phyloP scores from a whole-genome alignment of 441 rosid species.

The Erodium trifolium region DNA sequence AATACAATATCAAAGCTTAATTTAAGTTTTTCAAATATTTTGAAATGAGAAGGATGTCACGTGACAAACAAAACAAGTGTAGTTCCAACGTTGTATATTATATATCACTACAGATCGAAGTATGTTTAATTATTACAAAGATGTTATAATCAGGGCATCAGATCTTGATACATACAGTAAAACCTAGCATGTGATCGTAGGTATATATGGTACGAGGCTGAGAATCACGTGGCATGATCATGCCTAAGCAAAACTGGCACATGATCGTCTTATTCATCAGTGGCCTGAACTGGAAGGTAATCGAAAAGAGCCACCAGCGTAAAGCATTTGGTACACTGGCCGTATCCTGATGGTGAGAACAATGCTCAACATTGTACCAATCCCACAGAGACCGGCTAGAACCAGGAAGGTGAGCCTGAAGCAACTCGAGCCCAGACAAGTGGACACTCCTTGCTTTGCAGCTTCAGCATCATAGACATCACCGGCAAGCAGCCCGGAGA shows the following conservation, averaged over 20 bases:
- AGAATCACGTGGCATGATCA: background rate
- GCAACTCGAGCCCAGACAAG: constrained; percentile 72
- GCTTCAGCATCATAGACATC: constrained; percentile 74
- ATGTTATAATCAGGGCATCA: too few species aligned
- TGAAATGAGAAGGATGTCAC: too few species aligned
- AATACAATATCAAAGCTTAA: too few species aligned
- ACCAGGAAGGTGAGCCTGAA: constrained; percentile 61
- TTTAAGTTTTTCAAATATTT: too few species aligned
- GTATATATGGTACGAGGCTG: too few species aligned
- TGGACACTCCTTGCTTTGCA: constrained; percentile 59
- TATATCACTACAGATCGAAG: too few species aligned
- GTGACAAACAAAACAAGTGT: too few species aligned
- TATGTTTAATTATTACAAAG: too few species aligned
- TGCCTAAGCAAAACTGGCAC: background rate
- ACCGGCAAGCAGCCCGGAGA: constrained; percentile 75
- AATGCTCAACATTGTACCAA: constrained; percentile 51
- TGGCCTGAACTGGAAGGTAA: constrained; percentile 39
- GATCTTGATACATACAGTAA: too few species aligned
- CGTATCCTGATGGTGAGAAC: constrained; percentile 57
- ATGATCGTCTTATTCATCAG: constrained; percentile 13
- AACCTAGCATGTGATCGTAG: too few species aligned
- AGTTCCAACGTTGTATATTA: too few species aligned
- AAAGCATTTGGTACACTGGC: constrained; percentile 82
- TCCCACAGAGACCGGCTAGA: constrained; percentile 61
- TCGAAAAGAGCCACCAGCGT: constrained; percentile 66